These are phyloP conservation scores for Yamadazyma sp. DNA, from an alignment of 1,139 yeast genomes.

Conservation along the genomic window DNA sequence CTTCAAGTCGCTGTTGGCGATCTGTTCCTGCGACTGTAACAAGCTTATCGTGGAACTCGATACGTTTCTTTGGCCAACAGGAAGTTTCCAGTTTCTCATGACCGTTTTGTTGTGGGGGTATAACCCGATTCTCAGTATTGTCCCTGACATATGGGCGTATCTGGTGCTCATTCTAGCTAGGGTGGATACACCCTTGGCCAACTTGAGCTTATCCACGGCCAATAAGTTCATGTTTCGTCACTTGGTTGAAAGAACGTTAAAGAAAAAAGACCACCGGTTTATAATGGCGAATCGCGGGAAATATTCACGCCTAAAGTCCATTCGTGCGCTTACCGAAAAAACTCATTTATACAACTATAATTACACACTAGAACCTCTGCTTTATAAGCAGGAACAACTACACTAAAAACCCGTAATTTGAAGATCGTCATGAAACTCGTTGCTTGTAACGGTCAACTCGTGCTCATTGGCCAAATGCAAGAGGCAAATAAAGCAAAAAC, in stretches of 20 bases:
- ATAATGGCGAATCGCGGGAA: conserved; percentile 1
- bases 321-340: conserved; percentile 1
- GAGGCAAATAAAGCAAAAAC: conserved; percentile 83
- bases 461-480: conserved; percentile 89
- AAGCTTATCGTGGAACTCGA: conserved; percentile 27
- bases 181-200: not conserved
- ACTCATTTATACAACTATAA: not conserved
- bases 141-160: not conserved
- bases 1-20: conserved; percentile 71
- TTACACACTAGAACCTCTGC: not conserved
- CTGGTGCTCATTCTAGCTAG: not conserved
- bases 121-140: not conserved
- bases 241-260: not conserved
- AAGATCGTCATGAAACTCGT: conserved; percentile 58
- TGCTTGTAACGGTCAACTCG: conserved; percentile 64
- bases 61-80: conserved; percentile 4
- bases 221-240: not conserved
- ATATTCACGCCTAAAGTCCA: not conserved
- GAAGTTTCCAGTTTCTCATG: not conserved
- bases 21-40: conserved; percentile 73
- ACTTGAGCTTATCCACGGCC: not conserved
- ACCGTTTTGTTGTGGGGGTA: not conserved
- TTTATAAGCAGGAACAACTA: not conserved
- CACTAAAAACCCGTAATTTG: conserved; percentile 40
- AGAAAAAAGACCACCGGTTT: not conserved